phyloP scores from a whole-genome alignment of 192 early-diverging fungal genomes.

The Umbelopsis vinacea region DNA sequence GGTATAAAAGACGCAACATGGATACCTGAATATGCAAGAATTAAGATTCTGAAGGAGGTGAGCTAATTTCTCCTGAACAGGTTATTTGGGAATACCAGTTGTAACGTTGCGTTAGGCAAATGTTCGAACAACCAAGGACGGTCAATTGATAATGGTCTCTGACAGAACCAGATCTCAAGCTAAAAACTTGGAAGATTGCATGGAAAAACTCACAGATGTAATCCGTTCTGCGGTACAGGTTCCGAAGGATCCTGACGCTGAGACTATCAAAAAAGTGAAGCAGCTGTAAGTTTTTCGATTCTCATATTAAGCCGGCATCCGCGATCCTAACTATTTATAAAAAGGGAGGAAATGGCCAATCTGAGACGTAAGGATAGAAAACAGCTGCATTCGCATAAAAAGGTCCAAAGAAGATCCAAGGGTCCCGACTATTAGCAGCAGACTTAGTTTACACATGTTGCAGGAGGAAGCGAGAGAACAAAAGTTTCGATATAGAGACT shows the following conservation, averaged over 20 bases:
- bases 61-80: neutral
- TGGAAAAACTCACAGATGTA: slow-evolving; percentile 68
- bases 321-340: neutral
- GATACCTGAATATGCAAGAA: slow-evolving; percentile 76
- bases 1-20: slow-evolving; percentile 64
- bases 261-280: slow-evolving; percentile 63
- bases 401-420: slow-evolving; percentile 60
- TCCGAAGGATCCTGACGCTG: slow-evolving; percentile 67
- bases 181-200: slow-evolving; percentile 81
- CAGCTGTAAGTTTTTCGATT: slow-evolving; percentile 50
- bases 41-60: slow-evolving; percentile 58
- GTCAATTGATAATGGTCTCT: slow-evolving; percentile 77
- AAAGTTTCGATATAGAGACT: too few species aligned
- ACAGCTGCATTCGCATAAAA: slow-evolving; percentile 67
- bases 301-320: neutral
- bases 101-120: neutral
- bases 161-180: slow-evolving; percentile 76
- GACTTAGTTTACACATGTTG: too few species aligned
- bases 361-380: slow-evolving; percentile 63
- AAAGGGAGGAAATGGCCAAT: slow-evolving; percentile 44
- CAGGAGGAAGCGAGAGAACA: too few species aligned
- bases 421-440: slow-evolving; percentile 43
- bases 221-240: slow-evolving; percentile 67
- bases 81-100: neutral
- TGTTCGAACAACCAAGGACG: slow-evolving; percentile 63